Evolutionary conservation across 1,284 basidiomycete species (phyloP), one percentile per base, ranked within the genome.

Genomic region (Neolentinus lepideus): DNA sequence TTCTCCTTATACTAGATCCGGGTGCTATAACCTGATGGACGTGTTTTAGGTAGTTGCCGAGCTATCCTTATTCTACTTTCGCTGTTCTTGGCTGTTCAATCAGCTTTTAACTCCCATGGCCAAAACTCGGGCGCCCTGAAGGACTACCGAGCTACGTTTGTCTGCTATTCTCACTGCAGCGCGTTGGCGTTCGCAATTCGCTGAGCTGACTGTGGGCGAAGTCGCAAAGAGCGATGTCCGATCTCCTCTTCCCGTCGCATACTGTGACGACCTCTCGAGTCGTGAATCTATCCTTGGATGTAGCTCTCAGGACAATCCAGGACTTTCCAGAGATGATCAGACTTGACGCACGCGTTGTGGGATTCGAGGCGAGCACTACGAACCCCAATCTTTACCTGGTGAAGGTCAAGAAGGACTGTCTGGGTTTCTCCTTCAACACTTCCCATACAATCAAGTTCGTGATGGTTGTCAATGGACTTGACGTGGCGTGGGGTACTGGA

Each of bases 331-430:
- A 61, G 1, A 58, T 76, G 3, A 65, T 72, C 51, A 57, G 60
- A 8, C 63, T 71, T 8, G 71, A 66, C 51, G 71, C 75, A 2
- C 59, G 75, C 47, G 64, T 74, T n/a, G 60, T 65, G 29, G 60
- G 62, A 50, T 59, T 64, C 11, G 61, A 58, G 19, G 55, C 58
- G 25, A 65, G 69, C 54, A 60, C 67, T 0, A 55, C 64, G 9
- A 65, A 72, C 36, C 59, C 66, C 3, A 58, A 56, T 3, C 60
- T 67, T 26, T 74, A 70, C 61, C 66, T 64, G 2, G 62, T 77
- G n/a, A 66, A 61, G 11, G 73, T 76, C 33, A 61, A 56, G 22
- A 54, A 75, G 2, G 60, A 63, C 16, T 16, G 71, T 9, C 51
- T 69, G n/a, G 65, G 67, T 2, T 57, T 60, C 21, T 59, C 66